phyloP scores from a whole-genome alignment of 495 filamentous ascomycete genomes.

The Lasiosphaeria ovina region DNA sequence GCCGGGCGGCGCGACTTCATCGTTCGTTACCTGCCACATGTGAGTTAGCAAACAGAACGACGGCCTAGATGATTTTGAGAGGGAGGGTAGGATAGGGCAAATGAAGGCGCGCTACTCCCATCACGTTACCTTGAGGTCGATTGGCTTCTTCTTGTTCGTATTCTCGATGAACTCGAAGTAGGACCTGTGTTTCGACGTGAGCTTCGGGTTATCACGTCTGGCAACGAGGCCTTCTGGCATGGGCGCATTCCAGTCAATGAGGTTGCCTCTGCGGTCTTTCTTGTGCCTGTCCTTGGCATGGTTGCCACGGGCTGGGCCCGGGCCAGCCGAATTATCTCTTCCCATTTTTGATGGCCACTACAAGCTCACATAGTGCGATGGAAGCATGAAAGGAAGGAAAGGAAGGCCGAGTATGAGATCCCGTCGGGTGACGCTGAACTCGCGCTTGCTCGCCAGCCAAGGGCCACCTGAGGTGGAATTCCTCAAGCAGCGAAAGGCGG shows the following conservation, averaged over 20 bases:
- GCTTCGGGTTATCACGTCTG: conserved; percentile 27
- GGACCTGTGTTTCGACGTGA: conserved; percentile 50
- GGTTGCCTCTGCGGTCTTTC: conserved; percentile 27
- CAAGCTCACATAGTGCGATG: conserved; percentile 9
- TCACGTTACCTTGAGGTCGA: conserved; percentile 46
- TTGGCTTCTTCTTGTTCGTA: conserved; percentile 55
- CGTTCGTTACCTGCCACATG: conserved; percentile 41
- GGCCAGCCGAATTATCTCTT: conserved; percentile 29
- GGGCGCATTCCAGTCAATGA: conserved; percentile 32
- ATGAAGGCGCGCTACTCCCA: conserved; percentile 1
- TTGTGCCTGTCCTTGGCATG: conserved; percentile 37
- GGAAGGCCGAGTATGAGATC: not conserved
- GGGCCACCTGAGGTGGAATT: not conserved
- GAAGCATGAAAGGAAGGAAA: not conserved
- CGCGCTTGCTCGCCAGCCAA: conserved; percentile 1
- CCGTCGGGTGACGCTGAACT: not conserved
- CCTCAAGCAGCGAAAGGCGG: no score
- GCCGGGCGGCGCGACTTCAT: conserved; percentile 60
- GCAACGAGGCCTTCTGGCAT: conserved; percentile 32
- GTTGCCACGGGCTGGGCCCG: conserved; percentile 21
- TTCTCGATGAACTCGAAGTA: conserved; percentile 57
- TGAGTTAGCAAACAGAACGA: conserved; percentile 22
- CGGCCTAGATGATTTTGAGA: no score
- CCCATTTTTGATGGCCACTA: conserved; percentile 25
- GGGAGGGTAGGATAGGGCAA: not conserved